A percentile compares a stretch with the other conserved stretches of the same genome.
These are phyloP conservation scores for Didymella keratinophila DNA, from an alignment of 2,329 filamentous ascomycete genomes.

Conservation along the genomic window DNA sequence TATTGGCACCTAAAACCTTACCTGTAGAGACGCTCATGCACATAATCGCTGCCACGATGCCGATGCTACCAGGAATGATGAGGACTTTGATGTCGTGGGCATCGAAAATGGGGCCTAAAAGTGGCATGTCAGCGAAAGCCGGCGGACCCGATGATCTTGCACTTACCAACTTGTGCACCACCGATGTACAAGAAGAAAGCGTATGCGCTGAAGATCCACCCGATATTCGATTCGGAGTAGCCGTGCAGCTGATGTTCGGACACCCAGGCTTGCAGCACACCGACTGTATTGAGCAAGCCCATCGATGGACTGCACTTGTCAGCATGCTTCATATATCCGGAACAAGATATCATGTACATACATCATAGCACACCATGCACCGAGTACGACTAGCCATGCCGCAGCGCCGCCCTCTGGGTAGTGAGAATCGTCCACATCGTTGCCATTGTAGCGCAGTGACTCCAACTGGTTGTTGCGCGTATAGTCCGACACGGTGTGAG, in stretches of 20 bases:
- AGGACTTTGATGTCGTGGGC: slow-evolving; percentile 43
- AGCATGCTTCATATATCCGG: neutral
- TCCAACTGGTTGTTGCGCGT: slow-evolving; percentile 1
- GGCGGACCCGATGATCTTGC: rapidly evolving
- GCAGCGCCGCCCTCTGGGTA: slow-evolving; percentile 53
- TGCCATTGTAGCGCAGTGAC: slow-evolving; percentile 6
- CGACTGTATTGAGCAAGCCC: slow-evolving; percentile 53
- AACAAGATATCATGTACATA: neutral
- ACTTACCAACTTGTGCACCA: slow-evolving; percentile 42
- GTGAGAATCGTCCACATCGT: slow-evolving; percentile 8
- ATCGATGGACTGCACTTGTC: slow-evolving; percentile 38
- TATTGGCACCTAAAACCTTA: neutral
- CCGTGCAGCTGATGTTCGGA: slow-evolving; percentile 47
- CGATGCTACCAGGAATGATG: slow-evolving; percentile 43
- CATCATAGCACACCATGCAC: slow-evolving; percentile 53
- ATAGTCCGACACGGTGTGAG: neutral
- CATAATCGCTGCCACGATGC: slow-evolving; percentile 41
- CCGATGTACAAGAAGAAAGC: slow-evolving; percentile 52
- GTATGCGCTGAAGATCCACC: slow-evolving; percentile 54
- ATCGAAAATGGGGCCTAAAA: slow-evolving; percentile 50
- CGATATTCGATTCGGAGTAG: slow-evolving; percentile 48
- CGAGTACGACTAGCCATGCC: slow-evolving; percentile 56
- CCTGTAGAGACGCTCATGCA: slow-evolving; percentile 40
- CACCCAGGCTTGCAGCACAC: slow-evolving; percentile 52
- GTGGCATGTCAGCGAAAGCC: slow-evolving; percentile 14